Base-by-base conservation (phyloP, 148 eudicot species). In the Rhododendron ferrugineum region DNA sequence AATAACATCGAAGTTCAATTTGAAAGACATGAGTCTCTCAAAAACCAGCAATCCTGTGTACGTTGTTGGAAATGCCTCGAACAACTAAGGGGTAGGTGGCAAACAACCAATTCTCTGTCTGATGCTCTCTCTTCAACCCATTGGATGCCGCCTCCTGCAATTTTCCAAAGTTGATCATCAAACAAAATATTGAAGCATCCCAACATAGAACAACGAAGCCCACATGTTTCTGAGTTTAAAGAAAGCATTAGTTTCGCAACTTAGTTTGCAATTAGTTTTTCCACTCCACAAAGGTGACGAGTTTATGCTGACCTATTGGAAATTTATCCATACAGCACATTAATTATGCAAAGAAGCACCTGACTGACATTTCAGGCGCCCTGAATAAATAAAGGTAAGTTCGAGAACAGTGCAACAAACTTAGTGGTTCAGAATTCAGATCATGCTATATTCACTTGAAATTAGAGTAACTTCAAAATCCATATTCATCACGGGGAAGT, bases 141-240 rank as follows among this genome's bases (percentile, higher is more conserved):
- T 72, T 66, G 95, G 94, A 86, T 95, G 96, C 80, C 98, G 94
- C 90, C 98, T 93, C 96, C 98, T 95, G 93, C 86, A 91, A 86
- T 83, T 54, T 58, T 50, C n/a, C 58, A 40, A n/a, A 40, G 26
- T 79, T 40, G 46, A 8, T 54, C 32, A 72, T 80, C 85, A 74
- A 46, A 44, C 23, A 30, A 15, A 82, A 68, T 74, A n/a, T n/a
- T n/a, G 34, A 82, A 42, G 54, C 36, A 42, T 42, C 73, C 22
- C 44, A 23, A 52, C 34, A 80, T 30, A 49, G 37, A 49, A 26
- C 58, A 79, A 79, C 0, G 23, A 79, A 11, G 2, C 6, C 4
- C 42, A 50, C 9, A 28, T 28, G 23, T 26, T 52, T 47, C 14
- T 16, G 36, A 30, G 22, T 52, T 54, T 20, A 36, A 30, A 47